Conservation (phyloP, 768 basidiomycete genomes). For the Naganishia randhawae region DNA sequence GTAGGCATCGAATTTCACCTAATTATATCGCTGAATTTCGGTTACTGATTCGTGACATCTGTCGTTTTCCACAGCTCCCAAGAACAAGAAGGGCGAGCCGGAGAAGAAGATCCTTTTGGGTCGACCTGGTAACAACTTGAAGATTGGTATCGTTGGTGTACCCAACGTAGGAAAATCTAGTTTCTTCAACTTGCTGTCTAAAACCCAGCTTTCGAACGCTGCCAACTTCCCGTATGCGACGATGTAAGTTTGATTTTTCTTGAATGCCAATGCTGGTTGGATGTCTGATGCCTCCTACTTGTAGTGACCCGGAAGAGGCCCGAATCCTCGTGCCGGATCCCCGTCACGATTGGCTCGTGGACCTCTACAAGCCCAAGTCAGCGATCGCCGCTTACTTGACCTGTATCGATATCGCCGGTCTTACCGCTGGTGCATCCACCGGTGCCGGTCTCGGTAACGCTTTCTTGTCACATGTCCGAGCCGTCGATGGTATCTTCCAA, state of each 20-base stretch:
- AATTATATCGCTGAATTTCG: not conserved
- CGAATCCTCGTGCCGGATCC: slow-evolving; percentile 91
- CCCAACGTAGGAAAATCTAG: slow-evolving; percentile 98
- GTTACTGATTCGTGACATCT: not conserved
- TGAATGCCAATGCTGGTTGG: not conserved
- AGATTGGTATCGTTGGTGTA: slow-evolving; percentile 93
- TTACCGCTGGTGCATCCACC: slow-evolving; percentile 96
- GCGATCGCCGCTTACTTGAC: slow-evolving; percentile 91
- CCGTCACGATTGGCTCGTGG: slow-evolving; percentile 91
- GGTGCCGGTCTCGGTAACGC: slow-evolving; percentile 97
- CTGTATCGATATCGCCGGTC: slow-evolving; percentile 96
- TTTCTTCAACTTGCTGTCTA: slow-evolving; percentile 95
- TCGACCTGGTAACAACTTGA: slow-evolving; percentile 87
- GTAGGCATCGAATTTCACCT: slow-evolving; percentile 17
- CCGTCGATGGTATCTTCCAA: slow-evolving; percentile 99
- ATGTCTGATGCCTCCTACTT: slow-evolving; percentile 41
- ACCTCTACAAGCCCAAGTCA: slow-evolving; percentile 80
- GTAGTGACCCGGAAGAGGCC: slow-evolving; percentile 76
- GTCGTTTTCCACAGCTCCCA: slow-evolving; percentile 26
- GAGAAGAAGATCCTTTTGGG: slow-evolving; percentile 88
- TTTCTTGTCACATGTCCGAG: slow-evolving; percentile 94
- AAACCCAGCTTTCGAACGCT: slow-evolving; percentile 82
- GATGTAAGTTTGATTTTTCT: slow-evolving; percentile 34
- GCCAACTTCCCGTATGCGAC: slow-evolving; percentile 89
- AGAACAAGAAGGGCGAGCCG: slow-evolving; percentile 66